Base-by-base conservation (phyloP, 2,329 filamentous ascomycete genomes). In the Fusarium napiforme region DNA sequence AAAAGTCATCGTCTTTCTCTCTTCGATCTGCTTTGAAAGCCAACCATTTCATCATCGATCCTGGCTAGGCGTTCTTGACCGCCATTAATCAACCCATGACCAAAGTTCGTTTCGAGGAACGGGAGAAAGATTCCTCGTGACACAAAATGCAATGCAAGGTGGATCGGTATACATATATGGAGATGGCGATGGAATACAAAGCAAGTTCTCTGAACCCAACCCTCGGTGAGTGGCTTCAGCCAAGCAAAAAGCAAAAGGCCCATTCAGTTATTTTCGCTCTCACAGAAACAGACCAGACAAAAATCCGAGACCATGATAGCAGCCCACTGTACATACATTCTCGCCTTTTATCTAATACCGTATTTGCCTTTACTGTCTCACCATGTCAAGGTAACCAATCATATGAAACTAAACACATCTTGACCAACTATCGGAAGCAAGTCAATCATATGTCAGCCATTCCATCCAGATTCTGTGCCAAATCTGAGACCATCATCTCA, bases 151-250 rank as follows among this genome's bases (percentile, higher is more conserved):
- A 56, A 74, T 56, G 40, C 60, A 67, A 56, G 57, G 50, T 40
- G 23, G 32, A 40, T 42, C 12, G 19, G 34, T 34, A 30, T 19
- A 37, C 36, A 10, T 37, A 45, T 30, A 59, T 14, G 39, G 45
- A 59, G 26, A 71, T 59, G 67, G 71, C 50, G 52, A 60, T 52
- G 36, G 37, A 16, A 68, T 59, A 56, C 61, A 61, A 74, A 73
- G 71, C 71, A 73, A 72, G 42, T 50, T 69, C 50, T 18, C 42
- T 23, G 46, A 23, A 40, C 36, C n/a, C 23, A 42, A 37, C 30
- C 39, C 32, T 55, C 36, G 32, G 50, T 37, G 34, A 10, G 34
- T 37, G 34, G 50, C 34, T 55, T 40, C 26, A 37, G n/a, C 42
- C 36, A 61, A 32, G 39, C 30, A 67, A 67, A 64, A 65, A 65